Conservation (phyloP, 129 eudicot genomes). For the Saussurea involucrata region DNA sequence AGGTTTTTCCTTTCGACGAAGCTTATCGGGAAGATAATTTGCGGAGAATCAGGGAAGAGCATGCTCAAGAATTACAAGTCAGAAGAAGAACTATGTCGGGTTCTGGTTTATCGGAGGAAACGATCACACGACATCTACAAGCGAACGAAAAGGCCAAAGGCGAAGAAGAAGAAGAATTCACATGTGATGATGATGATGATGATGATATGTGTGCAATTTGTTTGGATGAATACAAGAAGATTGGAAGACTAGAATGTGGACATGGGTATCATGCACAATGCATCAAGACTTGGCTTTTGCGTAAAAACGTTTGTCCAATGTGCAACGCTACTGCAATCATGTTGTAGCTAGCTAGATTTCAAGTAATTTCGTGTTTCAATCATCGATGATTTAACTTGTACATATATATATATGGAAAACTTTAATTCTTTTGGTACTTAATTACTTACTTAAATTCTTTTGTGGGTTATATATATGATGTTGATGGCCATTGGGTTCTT, state of each 20-base stretch:
- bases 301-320: background rate
- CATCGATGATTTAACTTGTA: no score
- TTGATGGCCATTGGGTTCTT: no score
- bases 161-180: background rate
- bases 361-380: background rate
- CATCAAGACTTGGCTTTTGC: background rate
- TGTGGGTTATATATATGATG: no score
- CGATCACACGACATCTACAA: background rate
- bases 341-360: background rate
- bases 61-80: no score
- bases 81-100: no score
- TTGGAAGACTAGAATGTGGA: background rate
- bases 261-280: background rate
- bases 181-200: no score
- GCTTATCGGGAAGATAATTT: background rate
- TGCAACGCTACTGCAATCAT: background rate
- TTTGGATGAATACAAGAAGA: background rate
- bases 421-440: background rate
- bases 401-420: background rate
- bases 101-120: background rate
- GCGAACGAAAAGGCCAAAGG: no score
- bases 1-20: background rate
- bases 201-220: background rate
- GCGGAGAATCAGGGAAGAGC: no score
- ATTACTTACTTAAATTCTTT: no score